Evolutionary conservation across 148 eudicot genomes (phyloP).

Genomic region (Oxyria digyna): DNA sequence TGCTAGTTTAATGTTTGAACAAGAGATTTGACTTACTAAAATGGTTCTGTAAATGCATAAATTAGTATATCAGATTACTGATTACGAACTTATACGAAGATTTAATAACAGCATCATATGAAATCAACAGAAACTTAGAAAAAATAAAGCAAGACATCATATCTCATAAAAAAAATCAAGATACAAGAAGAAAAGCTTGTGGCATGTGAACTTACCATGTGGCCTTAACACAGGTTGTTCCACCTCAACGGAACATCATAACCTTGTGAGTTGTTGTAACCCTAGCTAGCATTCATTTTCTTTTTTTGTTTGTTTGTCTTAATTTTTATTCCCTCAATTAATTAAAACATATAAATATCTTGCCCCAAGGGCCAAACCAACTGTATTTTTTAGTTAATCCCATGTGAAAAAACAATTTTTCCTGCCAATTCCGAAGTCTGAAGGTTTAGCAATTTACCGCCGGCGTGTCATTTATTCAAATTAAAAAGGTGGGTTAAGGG

Average conservation of each 20-base stretch:
- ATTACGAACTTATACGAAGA: not conserved
- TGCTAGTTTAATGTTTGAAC: not conserved
- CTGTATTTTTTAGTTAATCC: not conserved
- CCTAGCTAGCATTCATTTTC: not conserved
- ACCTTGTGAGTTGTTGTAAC: not conserved
- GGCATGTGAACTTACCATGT: constrained; percentile 6
- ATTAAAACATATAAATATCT: not conserved
- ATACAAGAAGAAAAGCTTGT: not conserved
- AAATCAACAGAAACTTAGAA: not conserved
- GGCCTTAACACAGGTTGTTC: constrained; percentile 5
- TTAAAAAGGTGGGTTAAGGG: not conserved
- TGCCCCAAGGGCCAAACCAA: constrained; percentile 5
- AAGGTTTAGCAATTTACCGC: not conserved
- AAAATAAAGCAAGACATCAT: not conserved
- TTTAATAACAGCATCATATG: not conserved
- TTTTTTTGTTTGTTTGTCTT: not conserved
- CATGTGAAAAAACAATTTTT: not conserved
- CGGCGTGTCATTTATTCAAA: not conserved
- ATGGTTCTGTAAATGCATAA: not conserved
- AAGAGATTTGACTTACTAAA: not conserved
- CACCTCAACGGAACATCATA: constrained; percentile 4
- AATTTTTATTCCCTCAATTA: not conserved
- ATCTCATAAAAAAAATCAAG: not conserved
- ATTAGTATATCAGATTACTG: not conserved
- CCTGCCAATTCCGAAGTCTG: not conserved